Evolutionary conservation across 352 stramenopile genomes (phyloP).

Genomic region (Phytophthora meadii): DNA sequence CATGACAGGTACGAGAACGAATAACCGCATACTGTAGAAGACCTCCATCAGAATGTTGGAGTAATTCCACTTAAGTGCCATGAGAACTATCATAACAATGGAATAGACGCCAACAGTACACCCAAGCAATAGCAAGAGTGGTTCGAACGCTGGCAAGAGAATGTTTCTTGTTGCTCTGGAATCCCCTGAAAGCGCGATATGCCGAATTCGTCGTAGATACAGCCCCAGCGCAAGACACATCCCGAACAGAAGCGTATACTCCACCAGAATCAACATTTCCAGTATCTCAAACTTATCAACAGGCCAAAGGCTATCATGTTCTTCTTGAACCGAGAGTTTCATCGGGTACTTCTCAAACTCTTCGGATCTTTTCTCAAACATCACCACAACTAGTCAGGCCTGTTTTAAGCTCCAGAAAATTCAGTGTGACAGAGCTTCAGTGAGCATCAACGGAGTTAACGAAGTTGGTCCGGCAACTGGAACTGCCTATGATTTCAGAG

Average conservation of each 20-base stretch:
- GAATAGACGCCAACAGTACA: constrained; percentile 48
- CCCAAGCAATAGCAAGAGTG: constrained; percentile 49
- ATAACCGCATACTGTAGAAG: constrained; percentile 57
- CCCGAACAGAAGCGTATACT: constrained; percentile 55
- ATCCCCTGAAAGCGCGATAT: constrained; percentile 43
- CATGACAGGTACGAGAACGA: constrained; percentile 49
- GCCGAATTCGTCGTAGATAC: constrained; percentile 55
- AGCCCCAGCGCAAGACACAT: constrained; percentile 48
- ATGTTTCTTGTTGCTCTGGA: constrained; percentile 52
- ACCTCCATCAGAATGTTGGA: constrained; percentile 40
- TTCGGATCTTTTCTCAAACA: background rate
- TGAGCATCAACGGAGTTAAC: background rate
- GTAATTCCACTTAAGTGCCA: constrained; percentile 36
- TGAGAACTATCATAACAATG: constrained; percentile 31
- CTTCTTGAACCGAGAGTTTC: background rate
- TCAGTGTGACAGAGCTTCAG: background rate
- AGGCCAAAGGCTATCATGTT: constrained; percentile 16
- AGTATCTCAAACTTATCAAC: constrained; percentile 46
- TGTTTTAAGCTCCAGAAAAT: background rate
- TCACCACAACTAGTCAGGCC: background rate
- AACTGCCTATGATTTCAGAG: background rate
- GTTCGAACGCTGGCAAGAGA: constrained; percentile 56
- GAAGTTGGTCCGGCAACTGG: background rate
- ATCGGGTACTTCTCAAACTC: too few relatives aligned
- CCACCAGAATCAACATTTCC: constrained; percentile 47